Base-by-base conservation (phyloP, 495 filamentous ascomycete genomes). In the Ramalina intermedia region DNA sequence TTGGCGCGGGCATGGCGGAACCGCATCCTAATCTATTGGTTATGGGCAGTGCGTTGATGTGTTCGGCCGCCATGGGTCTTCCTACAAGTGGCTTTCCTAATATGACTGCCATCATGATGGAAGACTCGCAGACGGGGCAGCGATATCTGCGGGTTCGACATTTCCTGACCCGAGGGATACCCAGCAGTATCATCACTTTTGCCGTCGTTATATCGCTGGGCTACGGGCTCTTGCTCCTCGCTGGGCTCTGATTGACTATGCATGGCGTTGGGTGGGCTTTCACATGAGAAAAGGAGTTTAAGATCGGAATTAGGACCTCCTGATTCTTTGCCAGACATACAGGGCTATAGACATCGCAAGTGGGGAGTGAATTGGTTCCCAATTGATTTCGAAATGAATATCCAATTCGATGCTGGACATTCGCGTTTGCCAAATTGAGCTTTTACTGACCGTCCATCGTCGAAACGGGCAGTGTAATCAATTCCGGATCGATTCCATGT, bases 71-170 rank as follows among this genome's bases (percentile, higher is more conserved):
- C 0, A 96, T 96, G 90, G 91, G 76, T 3, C 63, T 99, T 62
- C 91, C 91, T 12, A 99, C 91, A 0, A 88, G 82, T 58, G 91
- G 91, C 14, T 99, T 99, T 63, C 91, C 91, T 2, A 99, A 99
- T 59, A 99, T 99, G 91, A 99, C 91, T 49, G 91, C 91, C 12
- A 96, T 99, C 60, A 96, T 99, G 93, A 96, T 94, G 71, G 91
- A 99, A 68, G 88, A 96, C 53, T 72, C 83, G 0, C 80, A 87
- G 48, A 88, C 84, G 0, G 91, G 91, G 7, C 85, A 94, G 63
- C 72, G 91, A 20, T 99, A 99, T 62, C 73, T 99, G 47, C 69
- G 81, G 47, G 91, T 96, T 24, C 84, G 83, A 55, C 91, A 99
- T 61, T 99, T 99, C 66, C 81, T 99, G 50, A 87, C 81, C 21